Percentiles rank a stretch among this genome's conserved stretches.
Conservation (phyloP, 805 yeast genomes). For the Lachancea fermentati region DNA sequence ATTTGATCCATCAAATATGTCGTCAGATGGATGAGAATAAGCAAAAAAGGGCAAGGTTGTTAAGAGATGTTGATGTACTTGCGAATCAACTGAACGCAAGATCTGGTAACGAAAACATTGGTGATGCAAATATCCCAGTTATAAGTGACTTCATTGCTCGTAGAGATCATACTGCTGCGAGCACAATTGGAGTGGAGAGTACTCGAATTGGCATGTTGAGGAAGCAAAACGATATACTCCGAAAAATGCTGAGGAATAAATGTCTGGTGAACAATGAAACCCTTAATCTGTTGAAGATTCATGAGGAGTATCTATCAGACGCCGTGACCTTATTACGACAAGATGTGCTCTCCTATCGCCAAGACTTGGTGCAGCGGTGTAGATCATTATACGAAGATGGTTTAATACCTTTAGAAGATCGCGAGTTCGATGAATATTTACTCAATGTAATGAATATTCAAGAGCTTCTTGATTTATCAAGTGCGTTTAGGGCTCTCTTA, state of each 20-base stretch:
- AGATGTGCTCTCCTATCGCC: constrained; percentile 17
- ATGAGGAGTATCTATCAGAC: constrained; percentile 17
- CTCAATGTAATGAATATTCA: constrained; percentile 17
- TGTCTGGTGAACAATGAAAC: constrained; percentile 11
- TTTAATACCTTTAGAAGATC: constrained; percentile 17
- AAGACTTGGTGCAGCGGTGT: constrained; percentile 8
- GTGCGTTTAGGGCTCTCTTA: constrained; percentile 16
- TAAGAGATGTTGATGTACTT: constrained; percentile 18
- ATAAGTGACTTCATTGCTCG: constrained; percentile 16
- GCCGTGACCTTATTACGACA: constrained; percentile 17
- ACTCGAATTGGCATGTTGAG: constrained; percentile 1
- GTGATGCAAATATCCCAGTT: constrained; percentile 14
- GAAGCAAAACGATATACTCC: constrained; percentile 14
- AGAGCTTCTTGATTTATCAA: constrained; percentile 17
- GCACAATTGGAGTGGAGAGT: constrained; percentile 1
- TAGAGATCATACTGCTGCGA: constrained; percentile 3
- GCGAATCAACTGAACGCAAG: constrained; percentile 14
- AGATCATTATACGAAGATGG: constrained; percentile 13
- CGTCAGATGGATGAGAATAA: constrained; percentile 18
- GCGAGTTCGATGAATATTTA: constrained; percentile 18
- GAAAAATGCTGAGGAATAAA: constrained; percentile 10
- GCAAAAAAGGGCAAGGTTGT: constrained; percentile 15
- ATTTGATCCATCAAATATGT: constrained; percentile 17
- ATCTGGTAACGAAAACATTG: constrained; percentile 1
- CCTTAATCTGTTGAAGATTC: constrained; percentile 14